phyloP scores from a whole-genome alignment of 805 yeast species.

The Clavispora asparagi region DNA sequence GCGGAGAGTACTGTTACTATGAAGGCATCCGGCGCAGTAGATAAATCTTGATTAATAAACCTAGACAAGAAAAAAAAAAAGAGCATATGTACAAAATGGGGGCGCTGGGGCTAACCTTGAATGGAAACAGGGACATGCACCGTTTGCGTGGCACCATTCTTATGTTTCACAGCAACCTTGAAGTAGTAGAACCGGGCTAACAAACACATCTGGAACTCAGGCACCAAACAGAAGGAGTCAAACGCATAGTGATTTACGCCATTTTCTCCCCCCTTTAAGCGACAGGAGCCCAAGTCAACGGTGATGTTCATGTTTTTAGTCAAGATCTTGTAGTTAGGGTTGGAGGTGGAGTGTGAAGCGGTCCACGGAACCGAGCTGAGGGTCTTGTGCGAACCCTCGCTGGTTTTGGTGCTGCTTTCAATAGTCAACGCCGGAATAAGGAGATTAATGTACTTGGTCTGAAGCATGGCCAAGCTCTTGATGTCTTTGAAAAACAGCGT shows the following conservation, averaged over 20 bases:
- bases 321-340: conserved; percentile 16
- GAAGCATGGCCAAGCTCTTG: conserved; percentile 28
- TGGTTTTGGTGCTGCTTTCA: conserved; percentile 7
- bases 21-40: neutral
- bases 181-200: conserved; percentile 33
- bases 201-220: conserved; percentile 35
- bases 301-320: conserved; percentile 25
- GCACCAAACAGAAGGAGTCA: conserved; percentile 32
- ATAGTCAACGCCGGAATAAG: conserved; percentile 18
- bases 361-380: conserved; percentile 28
- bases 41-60: neutral
- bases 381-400: conserved; percentile 19
- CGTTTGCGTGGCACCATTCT: conserved; percentile 24
- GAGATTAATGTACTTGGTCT: conserved; percentile 31
- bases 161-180: conserved; percentile 24
- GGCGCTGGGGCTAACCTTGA: conserved; percentile 8
- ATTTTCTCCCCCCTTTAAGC: conserved; percentile 21
- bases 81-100: no score
- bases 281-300: conserved; percentile 25
- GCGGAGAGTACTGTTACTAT: neutral
- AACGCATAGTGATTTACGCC: conserved; percentile 13
- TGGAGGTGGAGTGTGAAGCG: conserved; percentile 4
- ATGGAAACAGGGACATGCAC: conserved; percentile 34
- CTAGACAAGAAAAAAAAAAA: no score
- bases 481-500: conserved; percentile 32